These are phyloP conservation scores for Boletus rubropictus DNA, from an alignment of 768 basidiomycete genomes.

Conservation along the genomic window DNA sequence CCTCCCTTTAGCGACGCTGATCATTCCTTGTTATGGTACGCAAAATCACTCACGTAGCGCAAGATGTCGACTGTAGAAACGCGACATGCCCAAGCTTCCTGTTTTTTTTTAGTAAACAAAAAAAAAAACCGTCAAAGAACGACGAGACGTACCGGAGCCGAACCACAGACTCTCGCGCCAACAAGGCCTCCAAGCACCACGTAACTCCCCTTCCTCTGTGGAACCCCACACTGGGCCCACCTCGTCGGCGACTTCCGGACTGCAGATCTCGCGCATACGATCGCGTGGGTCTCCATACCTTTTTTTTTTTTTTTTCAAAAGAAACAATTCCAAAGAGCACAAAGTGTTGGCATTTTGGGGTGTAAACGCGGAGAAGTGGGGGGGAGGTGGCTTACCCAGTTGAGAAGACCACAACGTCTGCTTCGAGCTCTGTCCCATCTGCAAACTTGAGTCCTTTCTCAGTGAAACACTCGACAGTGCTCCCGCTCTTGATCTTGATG, in stretches of 20 bases:
- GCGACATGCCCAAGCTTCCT: slow-evolving; percentile 22
- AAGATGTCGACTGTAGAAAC: slow-evolving; percentile 29
- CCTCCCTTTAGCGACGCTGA: neutral
- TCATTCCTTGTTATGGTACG: neutral
- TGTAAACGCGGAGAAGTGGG: neutral
- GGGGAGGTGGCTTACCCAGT: slow-evolving; percentile 19
- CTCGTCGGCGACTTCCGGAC: slow-evolving; percentile 39
- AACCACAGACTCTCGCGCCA: slow-evolving; percentile 35
- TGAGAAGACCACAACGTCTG: slow-evolving; percentile 31
- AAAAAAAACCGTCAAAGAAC: too few species aligned
- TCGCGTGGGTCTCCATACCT: slow-evolving; percentile 45
- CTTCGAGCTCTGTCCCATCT: slow-evolving; percentile 28
- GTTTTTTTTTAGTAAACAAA: slow-evolving; percentile 1
- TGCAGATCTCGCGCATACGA: slow-evolving; percentile 40
- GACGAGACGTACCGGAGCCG: slow-evolving; percentile 18
- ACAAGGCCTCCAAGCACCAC: slow-evolving; percentile 32
- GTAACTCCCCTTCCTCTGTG: slow-evolving; percentile 56
- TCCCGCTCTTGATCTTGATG: slow-evolving; percentile 48
- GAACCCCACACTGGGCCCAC: slow-evolving; percentile 56
- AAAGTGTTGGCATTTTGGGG: too few species aligned
- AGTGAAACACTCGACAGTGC: slow-evolving; percentile 28
- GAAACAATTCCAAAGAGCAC: too few species aligned
- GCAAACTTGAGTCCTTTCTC: slow-evolving; percentile 26
- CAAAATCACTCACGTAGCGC: slow-evolving; percentile 25
- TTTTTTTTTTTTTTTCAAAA: neutral